Percentiles rank a stretch among this genome's conserved stretches.
These are phyloP conservation scores for Colletotrichum filicis DNA, from an alignment of 2,329 filamentous ascomycete genomes.

Conservation along the genomic window DNA sequence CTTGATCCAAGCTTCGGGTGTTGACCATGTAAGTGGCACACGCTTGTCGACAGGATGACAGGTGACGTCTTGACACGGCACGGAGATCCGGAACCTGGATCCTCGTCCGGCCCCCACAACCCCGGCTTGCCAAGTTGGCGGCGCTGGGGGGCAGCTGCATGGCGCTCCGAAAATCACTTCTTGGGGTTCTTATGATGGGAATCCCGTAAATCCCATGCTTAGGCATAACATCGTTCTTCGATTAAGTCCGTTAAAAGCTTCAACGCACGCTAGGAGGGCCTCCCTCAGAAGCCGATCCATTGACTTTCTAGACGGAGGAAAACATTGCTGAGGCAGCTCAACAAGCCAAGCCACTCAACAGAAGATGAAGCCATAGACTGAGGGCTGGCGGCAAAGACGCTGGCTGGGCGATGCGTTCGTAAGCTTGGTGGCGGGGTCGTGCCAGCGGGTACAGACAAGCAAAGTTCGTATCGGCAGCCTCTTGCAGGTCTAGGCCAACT, in stretches of 20 bases:
- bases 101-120: slow-evolving; percentile 9
- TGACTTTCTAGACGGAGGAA: background rate
- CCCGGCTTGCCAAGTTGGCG: slow-evolving; percentile 15
- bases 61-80: background rate
- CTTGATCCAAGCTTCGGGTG: background rate
- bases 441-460: background rate
- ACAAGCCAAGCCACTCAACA: background rate
- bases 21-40: background rate
- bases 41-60: background rate
- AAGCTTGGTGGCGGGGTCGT: slow-evolving; percentile 19
- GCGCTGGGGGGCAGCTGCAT: slow-evolving; percentile 21
- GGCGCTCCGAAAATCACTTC: slow-evolving; percentile 17
- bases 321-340: background rate
- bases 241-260: background rate
- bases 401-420: slow-evolving; percentile 2
- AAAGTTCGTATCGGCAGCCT: slow-evolving; percentile 18
- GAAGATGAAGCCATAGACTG: background rate
- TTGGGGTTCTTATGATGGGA: background rate
- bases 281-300: background rate
- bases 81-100: slow-evolving; percentile 4
- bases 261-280: background rate
- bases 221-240: background rate
- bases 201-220: background rate
- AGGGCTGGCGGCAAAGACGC: slow-evolving; percentile 1
- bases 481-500: background rate